Conservation (phyloP, 345 rosid genomes). For the Eutrema japonicum region DNA sequence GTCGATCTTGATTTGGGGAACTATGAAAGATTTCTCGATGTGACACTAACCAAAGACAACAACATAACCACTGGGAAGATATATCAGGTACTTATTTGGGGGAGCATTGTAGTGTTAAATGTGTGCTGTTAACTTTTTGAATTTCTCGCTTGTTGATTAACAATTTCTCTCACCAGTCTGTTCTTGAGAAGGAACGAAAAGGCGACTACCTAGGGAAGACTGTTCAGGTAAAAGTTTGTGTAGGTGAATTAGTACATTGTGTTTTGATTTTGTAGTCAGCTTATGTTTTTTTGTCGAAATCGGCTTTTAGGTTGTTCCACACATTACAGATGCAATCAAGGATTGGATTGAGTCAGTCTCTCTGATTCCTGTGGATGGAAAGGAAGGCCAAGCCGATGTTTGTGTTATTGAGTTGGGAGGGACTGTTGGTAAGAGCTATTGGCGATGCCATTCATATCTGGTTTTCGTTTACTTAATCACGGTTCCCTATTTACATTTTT, state of each 20-base stretch:
- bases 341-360: slow-evolving; percentile 82
- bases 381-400: slow-evolving; percentile 83
- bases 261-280: slow-evolving; percentile 19
- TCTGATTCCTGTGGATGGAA: slow-evolving; percentile 87
- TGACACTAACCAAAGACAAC: slow-evolving; percentile 83
- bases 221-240: slow-evolving; percentile 67
- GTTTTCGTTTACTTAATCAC: not conserved
- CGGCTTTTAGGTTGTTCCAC: slow-evolving; percentile 84
- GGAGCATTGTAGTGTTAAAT: not conserved
- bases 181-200: slow-evolving; percentile 81
- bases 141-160: slow-evolving; percentile 3
- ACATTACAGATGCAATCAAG: slow-evolving; percentile 92
- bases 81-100: slow-evolving; percentile 66
- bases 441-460: not conserved
- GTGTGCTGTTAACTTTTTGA: not conserved
- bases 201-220: slow-evolving; percentile 96
- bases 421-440: slow-evolving; percentile 78
- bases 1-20: slow-evolving; percentile 98
- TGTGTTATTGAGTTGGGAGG: slow-evolving; percentile 99
- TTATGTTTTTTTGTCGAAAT: slow-evolving; percentile 25
- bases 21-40: slow-evolving; percentile 91
- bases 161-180: slow-evolving; percentile 57
- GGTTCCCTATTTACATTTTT: not conserved
- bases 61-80: slow-evolving; percentile 97
- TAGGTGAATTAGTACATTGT: slow-evolving; percentile 20